Conservation (phyloP, 2,329 filamentous ascomycete genomes). For the Diaporthe sp. region DNA sequence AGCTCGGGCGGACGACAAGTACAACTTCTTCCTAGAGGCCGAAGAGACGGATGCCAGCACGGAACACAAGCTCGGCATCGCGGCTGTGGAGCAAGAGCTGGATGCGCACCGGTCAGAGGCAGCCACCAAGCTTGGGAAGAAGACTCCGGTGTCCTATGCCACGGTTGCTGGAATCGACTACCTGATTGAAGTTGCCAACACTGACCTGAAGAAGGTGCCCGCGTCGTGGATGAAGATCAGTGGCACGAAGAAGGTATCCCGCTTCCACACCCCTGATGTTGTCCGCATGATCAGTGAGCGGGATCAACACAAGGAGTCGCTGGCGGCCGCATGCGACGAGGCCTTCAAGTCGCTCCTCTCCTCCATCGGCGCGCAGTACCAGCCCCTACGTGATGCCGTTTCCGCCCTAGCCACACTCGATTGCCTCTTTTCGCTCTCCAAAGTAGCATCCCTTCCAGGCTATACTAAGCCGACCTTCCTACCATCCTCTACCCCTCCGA, state of each 20-base stretch:
- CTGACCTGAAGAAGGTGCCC: conserved; percentile 86
- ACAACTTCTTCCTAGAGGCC: conserved; percentile 89
- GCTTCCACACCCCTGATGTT: conserved; percentile 95
- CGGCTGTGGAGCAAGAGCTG: conserved; percentile 90
- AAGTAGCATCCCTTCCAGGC: conserved; percentile 86
- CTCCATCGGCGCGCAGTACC: conserved; percentile 86
- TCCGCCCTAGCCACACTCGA: conserved; percentile 89
- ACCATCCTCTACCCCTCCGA: conserved; percentile 72
- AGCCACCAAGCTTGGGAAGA: conserved; percentile 79
- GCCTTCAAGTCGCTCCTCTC: conserved; percentile 82
- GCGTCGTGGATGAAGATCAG: conserved; percentile 96
- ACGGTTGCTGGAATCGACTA: conserved; percentile 94
- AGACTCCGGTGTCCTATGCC: conserved; percentile 78
- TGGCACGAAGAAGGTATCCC: conserved; percentile 90
- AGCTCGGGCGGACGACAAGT: conserved; percentile 91
- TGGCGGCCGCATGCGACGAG: conserved; percentile 90
- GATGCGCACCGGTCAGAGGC: conserved; percentile 81
- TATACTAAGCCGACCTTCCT: conserved; percentile 84
- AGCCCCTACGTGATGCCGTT: conserved; percentile 89
- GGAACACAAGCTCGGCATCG: conserved; percentile 90
- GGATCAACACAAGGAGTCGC: conserved; percentile 93
- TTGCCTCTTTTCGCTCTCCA: conserved; percentile 88
- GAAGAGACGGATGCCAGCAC: conserved; percentile 91
- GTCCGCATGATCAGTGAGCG: conserved; percentile 85
- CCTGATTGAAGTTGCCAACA: conserved; percentile 90